phyloP scores from a whole-genome alignment of 2,329 filamentous ascomycete species.

The Colletotrichum orchidophilum region DNA sequence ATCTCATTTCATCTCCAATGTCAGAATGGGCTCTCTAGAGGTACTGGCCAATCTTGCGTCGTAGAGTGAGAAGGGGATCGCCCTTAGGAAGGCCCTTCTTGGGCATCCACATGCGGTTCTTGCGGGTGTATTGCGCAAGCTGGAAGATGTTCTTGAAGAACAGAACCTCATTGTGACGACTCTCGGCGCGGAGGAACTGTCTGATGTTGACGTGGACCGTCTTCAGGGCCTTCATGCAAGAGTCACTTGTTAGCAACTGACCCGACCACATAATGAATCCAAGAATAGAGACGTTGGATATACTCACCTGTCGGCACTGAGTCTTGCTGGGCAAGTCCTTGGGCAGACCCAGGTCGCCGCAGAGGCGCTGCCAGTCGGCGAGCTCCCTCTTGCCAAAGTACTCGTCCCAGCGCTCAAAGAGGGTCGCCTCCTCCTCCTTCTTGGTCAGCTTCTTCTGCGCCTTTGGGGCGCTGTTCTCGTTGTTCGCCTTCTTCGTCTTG shows the following conservation, averaged over 20 bases:
- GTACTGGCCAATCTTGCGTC: slow-evolving; percentile 35
- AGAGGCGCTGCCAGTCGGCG: slow-evolving; percentile 55
- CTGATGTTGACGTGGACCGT: slow-evolving; percentile 57
- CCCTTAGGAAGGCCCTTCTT: slow-evolving; percentile 51
- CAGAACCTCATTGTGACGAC: slow-evolving; percentile 37
- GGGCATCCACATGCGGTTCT: slow-evolving; percentile 53
- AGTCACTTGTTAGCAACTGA: not conserved
- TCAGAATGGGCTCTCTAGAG: no score
- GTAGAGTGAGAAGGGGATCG: slow-evolving; percentile 49
- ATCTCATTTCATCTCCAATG: no score
- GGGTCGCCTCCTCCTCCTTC: not conserved
- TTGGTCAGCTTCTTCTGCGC: slow-evolving; percentile 10
- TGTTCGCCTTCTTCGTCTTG: not conserved
- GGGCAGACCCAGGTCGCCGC: slow-evolving; percentile 52
- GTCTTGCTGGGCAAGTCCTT: slow-evolving; percentile 51
- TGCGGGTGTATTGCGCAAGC: slow-evolving; percentile 48
- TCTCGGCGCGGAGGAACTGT: slow-evolving; percentile 54
- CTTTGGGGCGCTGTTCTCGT: not conserved
- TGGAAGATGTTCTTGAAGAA: slow-evolving; percentile 44
- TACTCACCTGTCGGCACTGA: slow-evolving; percentile 54
- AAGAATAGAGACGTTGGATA: no score
- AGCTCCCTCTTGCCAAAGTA: slow-evolving; percentile 47
- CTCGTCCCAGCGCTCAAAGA: slow-evolving; percentile 36
- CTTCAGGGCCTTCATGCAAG: slow-evolving; percentile 47
- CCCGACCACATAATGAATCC: not conserved